Base-by-base conservation (phyloP, 1,284 basidiomycete species). In the Trametes hirsuta region DNA sequence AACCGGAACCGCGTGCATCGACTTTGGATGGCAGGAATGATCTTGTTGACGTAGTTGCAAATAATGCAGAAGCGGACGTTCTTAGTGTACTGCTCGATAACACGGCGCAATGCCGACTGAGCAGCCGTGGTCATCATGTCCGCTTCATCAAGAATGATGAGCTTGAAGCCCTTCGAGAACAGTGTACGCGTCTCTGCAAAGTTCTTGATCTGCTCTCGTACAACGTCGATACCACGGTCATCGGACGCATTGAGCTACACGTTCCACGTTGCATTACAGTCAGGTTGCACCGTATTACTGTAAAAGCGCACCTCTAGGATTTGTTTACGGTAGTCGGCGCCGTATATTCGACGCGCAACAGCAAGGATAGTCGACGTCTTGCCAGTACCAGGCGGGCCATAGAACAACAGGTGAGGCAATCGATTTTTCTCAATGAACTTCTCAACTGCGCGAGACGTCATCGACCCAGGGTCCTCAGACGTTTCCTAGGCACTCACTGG, bases 21-120 rank as follows among this genome's bases (percentile, higher is more conserved):
- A 73, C 95, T 97, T 78, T 99, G 97, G 63, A 99, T 97, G 22
- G 97, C 97, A 3, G 97, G 97, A 6, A 93, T 91, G 73, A 99
- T 99, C 77, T 98, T 98, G 85, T 99, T 99, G 75, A 99, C 97
- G 69, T 99, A 99, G 78, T 99, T 99, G 84, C 97, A 98, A 64
- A 99, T 97, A 70, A 99, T 99, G 77, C 97, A 98, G 76, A 99
- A 99, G 37, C 97, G 89, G 63, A 98, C 97, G 72, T 99, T 99
- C 76, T 91, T 94, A 6, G 97, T 99, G 75, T 98, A 98, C 69
- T 98, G 96, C 76, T 99, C 97, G 65, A 99, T 98, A 42, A 99
- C 93, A 71, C 97, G 90, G 34, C 97, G 90, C 35, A 99, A 84
- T 18, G 97, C 97, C 3, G 95, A 93, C 74, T 99, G 97, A 0